phyloP scores from a whole-genome alignment of 805 yeast genomes.

The Saccharomyces eubayanus region DNA sequence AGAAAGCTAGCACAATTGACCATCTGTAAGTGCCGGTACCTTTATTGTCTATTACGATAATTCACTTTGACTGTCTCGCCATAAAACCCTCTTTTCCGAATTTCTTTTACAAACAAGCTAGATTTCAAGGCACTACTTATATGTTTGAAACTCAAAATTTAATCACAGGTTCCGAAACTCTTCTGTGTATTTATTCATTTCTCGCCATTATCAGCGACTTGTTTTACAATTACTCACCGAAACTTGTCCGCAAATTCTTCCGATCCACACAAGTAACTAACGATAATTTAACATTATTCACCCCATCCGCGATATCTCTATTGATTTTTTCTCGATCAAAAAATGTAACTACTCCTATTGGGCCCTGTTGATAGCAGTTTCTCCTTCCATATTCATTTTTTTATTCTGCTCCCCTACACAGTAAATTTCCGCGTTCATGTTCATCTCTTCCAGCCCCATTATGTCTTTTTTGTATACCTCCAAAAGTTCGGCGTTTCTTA shows the following conservation, averaged over 20 bases:
- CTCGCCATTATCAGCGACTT: conserved; percentile 31
- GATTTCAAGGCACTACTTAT: background rate
- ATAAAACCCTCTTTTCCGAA: too few species aligned
- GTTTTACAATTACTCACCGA: conserved; percentile 37
- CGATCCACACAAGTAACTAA: conserved; percentile 52
- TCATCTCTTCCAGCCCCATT: background rate
- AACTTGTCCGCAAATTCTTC: conserved; percentile 45
- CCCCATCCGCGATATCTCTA: conserved; percentile 31
- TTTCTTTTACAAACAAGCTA: background rate
- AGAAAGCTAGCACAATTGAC: too few species aligned
- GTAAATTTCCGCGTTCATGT: conserved; percentile 3
- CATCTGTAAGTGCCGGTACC: too few species aligned
- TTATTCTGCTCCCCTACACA: conserved; percentile 1
- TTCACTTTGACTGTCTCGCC: too few species aligned
- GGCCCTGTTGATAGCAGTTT: background rate
- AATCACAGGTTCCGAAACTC: conserved; percentile 59
- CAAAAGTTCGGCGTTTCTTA: conserved; percentile 1
- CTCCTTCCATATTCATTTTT: background rate
- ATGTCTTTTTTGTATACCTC: conserved; percentile 2
- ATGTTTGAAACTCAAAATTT: background rate
- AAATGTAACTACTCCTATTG: background rate
- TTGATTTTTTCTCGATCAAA: conserved; percentile 39
- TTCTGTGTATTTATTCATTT: conserved; percentile 57
- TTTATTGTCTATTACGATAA: too few species aligned
- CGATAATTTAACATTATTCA: conserved; percentile 34